A percentile compares a stretch with the other conserved stretches of the same genome.
phyloP scores from a whole-genome alignment of 2,329 filamentous ascomycete species.

The Kalmusia sp. region DNA sequence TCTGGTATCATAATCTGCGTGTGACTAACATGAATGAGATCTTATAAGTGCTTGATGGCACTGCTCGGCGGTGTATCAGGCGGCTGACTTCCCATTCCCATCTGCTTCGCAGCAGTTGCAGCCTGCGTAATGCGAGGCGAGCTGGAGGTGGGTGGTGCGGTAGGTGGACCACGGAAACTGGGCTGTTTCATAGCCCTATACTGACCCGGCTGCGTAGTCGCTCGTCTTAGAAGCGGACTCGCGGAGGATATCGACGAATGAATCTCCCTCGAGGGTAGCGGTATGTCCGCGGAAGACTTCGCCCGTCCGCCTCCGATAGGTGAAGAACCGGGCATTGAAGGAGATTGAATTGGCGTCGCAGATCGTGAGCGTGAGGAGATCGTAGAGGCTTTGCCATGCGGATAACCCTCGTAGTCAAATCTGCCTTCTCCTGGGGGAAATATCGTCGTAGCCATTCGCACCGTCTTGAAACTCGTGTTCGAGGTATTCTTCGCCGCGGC shows the following conservation, averaged over 20 bases:
- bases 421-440: constrained; percentile 10
- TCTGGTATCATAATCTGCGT: neutral
- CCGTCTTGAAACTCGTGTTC: constrained; percentile 45
- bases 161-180: constrained; percentile 28
- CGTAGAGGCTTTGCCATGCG: constrained; percentile 23
- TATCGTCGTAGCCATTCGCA: constrained; percentile 13
- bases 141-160: constrained; percentile 28
- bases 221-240: constrained; percentile 43
- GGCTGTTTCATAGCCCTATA: constrained; percentile 29
- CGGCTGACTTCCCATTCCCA: constrained; percentile 21
- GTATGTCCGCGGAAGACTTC: constrained; percentile 24
- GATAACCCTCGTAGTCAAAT: constrained; percentile 42
- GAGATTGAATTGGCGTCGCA: constrained; percentile 24
- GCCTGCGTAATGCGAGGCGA: constrained; percentile 20
- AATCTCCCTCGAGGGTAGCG: constrained; percentile 19
- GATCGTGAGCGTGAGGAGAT: constrained; percentile 26
- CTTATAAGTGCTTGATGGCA: constrained; percentile 13
- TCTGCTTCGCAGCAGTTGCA: constrained; percentile 1
- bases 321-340: constrained; percentile 20
- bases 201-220: constrained; percentile 34
- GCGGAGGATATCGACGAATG: constrained; percentile 27
- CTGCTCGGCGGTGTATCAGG: constrained; percentile 39
- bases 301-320: constrained; percentile 14
- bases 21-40: neutral
- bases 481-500: constrained; percentile 70